Percentiles rank a stretch among this genome's conserved stretches.
These are phyloP conservation scores for Anisodus tanguticus DNA, from an alignment of 257 asterid species.

Conservation along the genomic window DNA sequence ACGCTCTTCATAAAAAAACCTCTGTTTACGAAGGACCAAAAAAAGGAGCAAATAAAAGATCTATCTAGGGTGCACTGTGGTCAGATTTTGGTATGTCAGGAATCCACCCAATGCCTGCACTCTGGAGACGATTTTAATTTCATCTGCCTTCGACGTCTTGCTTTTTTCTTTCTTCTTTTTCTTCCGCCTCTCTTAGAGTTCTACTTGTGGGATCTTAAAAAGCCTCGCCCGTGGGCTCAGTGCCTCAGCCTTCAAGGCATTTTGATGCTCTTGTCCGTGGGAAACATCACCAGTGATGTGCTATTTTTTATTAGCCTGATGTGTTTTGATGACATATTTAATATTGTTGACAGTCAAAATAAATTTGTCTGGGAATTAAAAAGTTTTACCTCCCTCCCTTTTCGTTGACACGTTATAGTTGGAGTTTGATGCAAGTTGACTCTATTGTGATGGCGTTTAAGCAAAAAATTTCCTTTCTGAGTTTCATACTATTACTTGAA, in stretches of 20 bases:
- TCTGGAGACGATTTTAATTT: background rate
- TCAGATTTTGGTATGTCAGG: slow-evolving; percentile 19
- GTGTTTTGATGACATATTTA: background rate
- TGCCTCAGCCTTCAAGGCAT: too few species aligned
- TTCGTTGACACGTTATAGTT: background rate
- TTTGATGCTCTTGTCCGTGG: background rate
- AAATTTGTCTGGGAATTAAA: background rate
- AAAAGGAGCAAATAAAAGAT: background rate
- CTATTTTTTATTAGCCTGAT: slow-evolving; percentile 1
- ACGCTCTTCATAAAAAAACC: background rate
- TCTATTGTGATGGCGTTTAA: background rate
- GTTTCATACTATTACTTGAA: slow-evolving; percentile 12
- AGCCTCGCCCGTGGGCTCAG: too few species aligned
- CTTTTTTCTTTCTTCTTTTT: too few species aligned
- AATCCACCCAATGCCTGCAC: background rate
- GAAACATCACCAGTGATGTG: slow-evolving; percentile 10
- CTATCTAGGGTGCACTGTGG: background rate
- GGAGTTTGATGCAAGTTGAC: background rate
- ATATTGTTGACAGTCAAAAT: slow-evolving; percentile 6
- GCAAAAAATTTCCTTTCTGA: background rate
- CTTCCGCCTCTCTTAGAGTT: too few species aligned
- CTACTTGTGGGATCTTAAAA: too few species aligned
- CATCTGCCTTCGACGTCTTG: too few species aligned
- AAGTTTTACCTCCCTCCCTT: background rate
- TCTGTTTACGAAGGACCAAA: background rate